Evolutionary conservation across 495 filamentous ascomycete genomes (phyloP).

Genomic region (Penicillium turbatum): DNA sequence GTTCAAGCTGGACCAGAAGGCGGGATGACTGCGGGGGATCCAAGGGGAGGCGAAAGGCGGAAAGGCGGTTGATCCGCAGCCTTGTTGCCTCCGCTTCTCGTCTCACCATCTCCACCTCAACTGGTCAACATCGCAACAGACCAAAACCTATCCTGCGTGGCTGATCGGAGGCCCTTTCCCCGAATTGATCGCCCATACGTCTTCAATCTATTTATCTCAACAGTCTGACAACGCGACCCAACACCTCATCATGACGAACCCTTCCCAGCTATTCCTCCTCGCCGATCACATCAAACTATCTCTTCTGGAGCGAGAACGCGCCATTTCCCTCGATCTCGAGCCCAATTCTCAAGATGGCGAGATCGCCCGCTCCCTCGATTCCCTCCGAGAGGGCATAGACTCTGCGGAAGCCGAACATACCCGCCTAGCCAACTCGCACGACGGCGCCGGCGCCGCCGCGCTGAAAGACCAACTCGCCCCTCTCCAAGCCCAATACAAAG

Average conservation of each 20-base stretch:
- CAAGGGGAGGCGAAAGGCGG: constrained; percentile 16
- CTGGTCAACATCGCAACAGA: background rate
- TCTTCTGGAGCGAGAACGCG: constrained; percentile 78
- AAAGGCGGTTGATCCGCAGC: constrained; percentile 22
- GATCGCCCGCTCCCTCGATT: constrained; percentile 83
- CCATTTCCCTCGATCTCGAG: constrained; percentile 79
- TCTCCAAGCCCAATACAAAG: constrained; percentile 51
- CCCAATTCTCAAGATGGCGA: constrained; percentile 82
- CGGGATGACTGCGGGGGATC: constrained; percentile 16
- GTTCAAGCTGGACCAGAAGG: background rate
- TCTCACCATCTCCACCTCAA: constrained; percentile 9
- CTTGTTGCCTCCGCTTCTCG: constrained; percentile 14
- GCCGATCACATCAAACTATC: constrained; percentile 55
- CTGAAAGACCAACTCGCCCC: constrained; percentile 66
- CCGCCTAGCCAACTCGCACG: constrained; percentile 56
- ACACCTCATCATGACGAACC: constrained; percentile 50
- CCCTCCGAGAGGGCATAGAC: constrained; percentile 78
- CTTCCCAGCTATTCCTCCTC: constrained; percentile 51
- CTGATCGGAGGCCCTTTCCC: constrained; percentile 4
- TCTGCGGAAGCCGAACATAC: constrained; percentile 63
- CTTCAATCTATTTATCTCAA: background rate
- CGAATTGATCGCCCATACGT: constrained; percentile 4
- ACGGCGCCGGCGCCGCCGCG: constrained; percentile 51
- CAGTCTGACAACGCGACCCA: background rate
- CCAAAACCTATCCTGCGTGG: constrained; percentile 1